Percentiles rank a stretch among this genome's conserved stretches.
Evolutionary conservation across 2,329 filamentous ascomycete species (phyloP).

Genomic region (Dactylellina parvicollis): DNA sequence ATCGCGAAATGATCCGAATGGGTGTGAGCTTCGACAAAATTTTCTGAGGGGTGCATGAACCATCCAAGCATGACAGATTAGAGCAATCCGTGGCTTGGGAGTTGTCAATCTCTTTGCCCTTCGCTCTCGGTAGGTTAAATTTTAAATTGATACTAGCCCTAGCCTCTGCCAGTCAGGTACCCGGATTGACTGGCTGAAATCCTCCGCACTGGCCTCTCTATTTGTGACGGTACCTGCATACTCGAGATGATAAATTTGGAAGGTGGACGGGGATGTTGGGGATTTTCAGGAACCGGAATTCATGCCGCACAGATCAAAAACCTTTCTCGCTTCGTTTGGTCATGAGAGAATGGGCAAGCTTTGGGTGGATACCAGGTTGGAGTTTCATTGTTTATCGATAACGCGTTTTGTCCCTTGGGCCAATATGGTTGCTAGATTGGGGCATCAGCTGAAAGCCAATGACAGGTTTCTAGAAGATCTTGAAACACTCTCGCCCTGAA

Average conservation of each 20-base stretch:
- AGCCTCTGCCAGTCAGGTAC: conserved; percentile 11
- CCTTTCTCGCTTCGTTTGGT: conserved; percentile 31
- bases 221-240: conserved; percentile 54
- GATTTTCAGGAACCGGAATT: conserved; percentile 47
- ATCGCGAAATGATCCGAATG: conserved; percentile 48
- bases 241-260: conserved; percentile 44
- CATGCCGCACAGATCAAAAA: conserved; percentile 8
- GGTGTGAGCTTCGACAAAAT: not conserved
- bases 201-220: conserved; percentile 44
- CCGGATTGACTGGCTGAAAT: conserved; percentile 13
- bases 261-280: conserved; percentile 20
- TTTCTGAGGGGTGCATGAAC: conserved; percentile 36
- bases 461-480: conserved; percentile 50
- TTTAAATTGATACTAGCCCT: conserved; percentile 43
- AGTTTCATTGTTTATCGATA: conserved; percentile 46
- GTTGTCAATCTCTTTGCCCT: conserved; percentile 9
- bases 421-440: not conserved
- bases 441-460: conserved; percentile 7
- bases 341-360: conserved; percentile 9
- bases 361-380: not conserved
- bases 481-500: conserved; percentile 41
- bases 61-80: conserved; percentile 44
- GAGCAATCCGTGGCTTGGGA: conserved; percentile 36
- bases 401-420: not conserved
- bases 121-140: conserved; percentile 41